Conservation (phyloP, 2,329 filamentous ascomycete species). For the Ceratocystiopsis sp. region DNA sequence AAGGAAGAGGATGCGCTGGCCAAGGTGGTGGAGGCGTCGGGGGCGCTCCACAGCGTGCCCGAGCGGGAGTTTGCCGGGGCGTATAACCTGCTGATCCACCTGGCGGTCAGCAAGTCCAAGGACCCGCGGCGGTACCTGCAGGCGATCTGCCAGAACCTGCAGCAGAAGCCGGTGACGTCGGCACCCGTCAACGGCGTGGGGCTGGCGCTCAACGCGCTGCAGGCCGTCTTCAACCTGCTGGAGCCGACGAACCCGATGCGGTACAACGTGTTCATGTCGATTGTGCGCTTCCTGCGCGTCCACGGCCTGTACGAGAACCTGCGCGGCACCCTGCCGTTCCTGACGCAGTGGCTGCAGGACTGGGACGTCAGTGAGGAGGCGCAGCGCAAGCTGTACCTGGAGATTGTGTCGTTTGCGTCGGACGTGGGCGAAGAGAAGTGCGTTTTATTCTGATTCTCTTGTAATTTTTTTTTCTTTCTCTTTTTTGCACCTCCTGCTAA, state of each 20-base stretch:
- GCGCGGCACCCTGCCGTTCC: slow-evolving; percentile 63
- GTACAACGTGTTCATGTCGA: slow-evolving; percentile 80
- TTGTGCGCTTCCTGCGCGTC: slow-evolving; percentile 64
- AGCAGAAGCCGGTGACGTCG: slow-evolving; percentile 65
- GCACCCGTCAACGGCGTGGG: slow-evolving; percentile 73
- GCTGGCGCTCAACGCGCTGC: slow-evolving; percentile 76
- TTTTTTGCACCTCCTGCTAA: neutral
- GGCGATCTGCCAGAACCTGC: slow-evolving; percentile 75
- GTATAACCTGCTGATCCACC: slow-evolving; percentile 92
- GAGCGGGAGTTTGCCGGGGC: slow-evolving; percentile 95
- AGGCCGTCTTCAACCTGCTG: slow-evolving; percentile 93
- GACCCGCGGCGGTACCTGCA: slow-evolving; percentile 76
- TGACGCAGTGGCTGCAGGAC: slow-evolving; percentile 63
- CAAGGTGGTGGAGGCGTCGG: slow-evolving; percentile 70
- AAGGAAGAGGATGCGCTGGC: slow-evolving; percentile 78
- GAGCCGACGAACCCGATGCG: slow-evolving; percentile 58
- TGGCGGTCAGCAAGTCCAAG: slow-evolving; percentile 63
- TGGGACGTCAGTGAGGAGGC: slow-evolving; percentile 77
- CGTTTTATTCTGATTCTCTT: slow-evolving; percentile 17
- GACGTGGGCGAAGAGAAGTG: slow-evolving; percentile 63
- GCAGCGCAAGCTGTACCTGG: slow-evolving; percentile 67
- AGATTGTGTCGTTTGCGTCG: slow-evolving; percentile 63
- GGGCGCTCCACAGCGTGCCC: slow-evolving; percentile 63
- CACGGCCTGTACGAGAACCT: slow-evolving; percentile 68
- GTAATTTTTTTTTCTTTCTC: slow-evolving; percentile 2